Base-by-base conservation (phyloP, 345 rosid genomes). In the Salix dunnii region DNA sequence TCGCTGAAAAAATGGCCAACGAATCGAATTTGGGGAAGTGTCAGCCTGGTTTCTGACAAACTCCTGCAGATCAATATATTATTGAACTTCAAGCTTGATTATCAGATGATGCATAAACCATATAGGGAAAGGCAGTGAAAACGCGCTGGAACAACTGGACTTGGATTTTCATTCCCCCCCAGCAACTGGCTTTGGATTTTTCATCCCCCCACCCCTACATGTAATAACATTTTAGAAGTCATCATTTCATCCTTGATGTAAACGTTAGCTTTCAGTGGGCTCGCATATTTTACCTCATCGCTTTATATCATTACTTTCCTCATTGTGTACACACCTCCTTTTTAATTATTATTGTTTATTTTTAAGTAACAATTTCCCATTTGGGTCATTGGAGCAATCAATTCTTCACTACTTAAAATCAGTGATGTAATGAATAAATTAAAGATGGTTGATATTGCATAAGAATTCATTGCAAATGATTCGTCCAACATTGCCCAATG, bases 221-320 rank as follows among this genome's bases (percentile, higher is more conserved):
- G 20, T 18, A 18, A 72, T 13, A 74, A 62, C 18, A 30, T 20
- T 46, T 64, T 30, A 43, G 62, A 61, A 36, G 51, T 16, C 28
- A 43, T 16, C 20, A 13, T 36, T n/a, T 60, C 33, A 40, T 7
- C 31, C 42, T 73, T 40, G 35, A 73, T 38, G 6, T 30, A 60
- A 35, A 31, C 48, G 5, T 25, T 21, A 40, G 60, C 38, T 36
- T 48, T 48, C 4, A 31, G 64, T 18, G 38, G 74, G 42, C 25
- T 53, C 63, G 11, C 65, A 53, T 53, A 18, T 8, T 43, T 30
- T 28, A 31, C 64, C 42, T 30, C 42, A 21, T 71, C 21, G 60
- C 62, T 16, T 51, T 31, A 49, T 71, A 23, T 53, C 48, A 55
- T 35, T n/a, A 55, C 49, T 72, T 72, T 58, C 66, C 46, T 72